These are phyloP conservation scores for Linum lewisii DNA, from an alignment of 345 rosid species.

Conservation along the genomic window DNA sequence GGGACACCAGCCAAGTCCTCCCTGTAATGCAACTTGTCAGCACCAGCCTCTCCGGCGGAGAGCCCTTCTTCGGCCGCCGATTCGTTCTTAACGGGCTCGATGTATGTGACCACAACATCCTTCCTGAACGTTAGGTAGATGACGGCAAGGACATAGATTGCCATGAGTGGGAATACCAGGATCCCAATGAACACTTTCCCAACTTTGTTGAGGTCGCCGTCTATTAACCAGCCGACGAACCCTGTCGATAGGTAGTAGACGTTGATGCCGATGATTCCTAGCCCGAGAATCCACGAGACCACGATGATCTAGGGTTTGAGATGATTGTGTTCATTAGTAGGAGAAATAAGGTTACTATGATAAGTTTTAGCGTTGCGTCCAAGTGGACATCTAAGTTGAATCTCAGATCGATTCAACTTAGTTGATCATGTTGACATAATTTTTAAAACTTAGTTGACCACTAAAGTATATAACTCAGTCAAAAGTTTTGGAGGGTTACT, in stretches of 20 bases:
- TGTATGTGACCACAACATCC: slow-evolving; percentile 30
- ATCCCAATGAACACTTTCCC: slow-evolving; percentile 41
- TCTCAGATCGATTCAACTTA: no score
- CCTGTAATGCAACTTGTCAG: slow-evolving; percentile 24
- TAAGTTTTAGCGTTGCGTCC: no score
- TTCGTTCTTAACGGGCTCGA: slow-evolving; percentile 26
- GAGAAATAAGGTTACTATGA: no score
- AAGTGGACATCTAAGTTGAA: no score
- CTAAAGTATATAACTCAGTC: no score
- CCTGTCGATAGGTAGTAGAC: slow-evolving; percentile 45
- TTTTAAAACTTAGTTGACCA: no score
- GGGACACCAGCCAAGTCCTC: slow-evolving; percentile 45
- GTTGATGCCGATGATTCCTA: slow-evolving; percentile 48
- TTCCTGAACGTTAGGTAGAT: slow-evolving; percentile 42
- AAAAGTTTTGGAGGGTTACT: slow-evolving; percentile 4
- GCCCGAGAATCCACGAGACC: slow-evolving; percentile 49
- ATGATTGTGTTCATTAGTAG: no score
- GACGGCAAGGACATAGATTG: slow-evolving; percentile 30
- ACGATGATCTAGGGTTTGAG: slow-evolving; percentile 25
- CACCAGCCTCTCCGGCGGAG: background rate
- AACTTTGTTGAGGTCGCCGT: slow-evolving; percentile 30
- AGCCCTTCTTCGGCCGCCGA: slow-evolving; percentile 18
- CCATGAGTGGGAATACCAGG: slow-evolving; percentile 47
- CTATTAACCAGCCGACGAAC: slow-evolving; percentile 40
- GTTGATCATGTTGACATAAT: no score